Evolutionary conservation across 2,329 filamentous ascomycete genomes (phyloP).

Genomic region (Lachnellula suecica): DNA sequence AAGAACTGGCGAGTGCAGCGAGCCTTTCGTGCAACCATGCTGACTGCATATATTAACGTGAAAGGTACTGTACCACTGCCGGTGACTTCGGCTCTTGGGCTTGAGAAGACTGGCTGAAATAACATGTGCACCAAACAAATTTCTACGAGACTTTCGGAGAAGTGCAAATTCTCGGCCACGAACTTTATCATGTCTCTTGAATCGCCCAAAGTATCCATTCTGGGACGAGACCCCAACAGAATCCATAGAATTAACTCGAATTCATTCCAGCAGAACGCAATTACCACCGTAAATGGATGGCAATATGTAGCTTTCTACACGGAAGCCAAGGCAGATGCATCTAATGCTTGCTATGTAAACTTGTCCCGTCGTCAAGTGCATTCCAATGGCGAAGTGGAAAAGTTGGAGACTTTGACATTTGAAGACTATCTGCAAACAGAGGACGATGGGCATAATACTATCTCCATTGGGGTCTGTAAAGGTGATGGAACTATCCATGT

Average conservation of each 20-base stretch:
- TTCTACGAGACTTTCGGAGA: neutral
- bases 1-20: neutral
- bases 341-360: slow-evolving; percentile 16
- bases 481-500: slow-evolving; percentile 27
- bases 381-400: neutral
- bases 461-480: slow-evolving; percentile 25
- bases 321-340: neutral
- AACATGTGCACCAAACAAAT: neutral
- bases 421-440: slow-evolving; percentile 22
- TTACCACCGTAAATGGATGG: slow-evolving; percentile 21
- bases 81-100: neutral
- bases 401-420: slow-evolving; percentile 23
- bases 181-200: slow-evolving; percentile 5
- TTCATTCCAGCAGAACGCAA: slow-evolving; percentile 26
- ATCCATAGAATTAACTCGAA: slow-evolving; percentile 25
- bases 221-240: slow-evolving; percentile 20
- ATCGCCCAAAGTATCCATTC: slow-evolving; percentile 14
- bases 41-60: too few relatives aligned
- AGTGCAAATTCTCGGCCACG: too few relatives aligned
- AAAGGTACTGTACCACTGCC: neutral
- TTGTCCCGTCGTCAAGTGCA: slow-evolving; percentile 12
- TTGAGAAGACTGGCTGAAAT: neutral
- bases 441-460: slow-evolving; percentile 28
- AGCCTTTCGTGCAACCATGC: too few relatives aligned
- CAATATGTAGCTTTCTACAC: slow-evolving; percentile 27